Base-by-base conservation (phyloP, 495 filamentous ascomycete species). In the Aspergillus cavernicola region DNA sequence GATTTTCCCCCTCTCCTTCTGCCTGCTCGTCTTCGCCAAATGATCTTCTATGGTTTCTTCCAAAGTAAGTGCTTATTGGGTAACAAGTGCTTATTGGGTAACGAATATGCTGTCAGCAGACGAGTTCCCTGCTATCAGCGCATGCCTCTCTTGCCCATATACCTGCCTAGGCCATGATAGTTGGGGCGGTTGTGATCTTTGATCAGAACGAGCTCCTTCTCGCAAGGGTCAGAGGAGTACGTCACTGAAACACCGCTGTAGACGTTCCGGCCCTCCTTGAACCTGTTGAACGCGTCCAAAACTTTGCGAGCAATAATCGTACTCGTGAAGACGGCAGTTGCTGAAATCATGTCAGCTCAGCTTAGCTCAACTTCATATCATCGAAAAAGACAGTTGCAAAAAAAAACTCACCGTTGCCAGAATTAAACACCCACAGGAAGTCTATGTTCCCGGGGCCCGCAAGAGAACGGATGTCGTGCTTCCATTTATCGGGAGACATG, bases 171-270 rank as follows among this genome's bases (percentile, higher is more conserved):
- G 31, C 10, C n/a, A 4, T 12, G 5, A 31, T 50, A 24, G 22
- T 37, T 48, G 12, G 57, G 49, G n/a, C 62, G 55, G 16, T 48
- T 50, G 44, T 38, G 53, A 32, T 65, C 58, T 15, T 50, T 52
- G 41, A 57, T 50, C 44, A 71, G 48, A 16, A 52, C 53, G 24
- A 71, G 37, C 41, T 68, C 62, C 54, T 66, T 68, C 52, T 71
- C 68, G 46, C 68, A 71, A 5, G 68, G 68, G 40, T 71, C 68
- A 38, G 64, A 61, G 19, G 68, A 69, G 41, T 59, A 71, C 15
- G 68, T 63, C 46, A 69, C 66, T 7, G 56, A 62, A 29, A 71
- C 61, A 23, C 57, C 66, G 33, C 49, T 48, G 46, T 71, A 71
- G 38, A 56, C 53, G 33, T 58, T 60, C 18, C 57, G 60, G 16